Evolutionary conservation across 2,329 filamentous ascomycete genomes (phyloP), one percentile per base, ranked within the genome.

Genomic region (Myriosclerotinia scirpicola): DNA sequence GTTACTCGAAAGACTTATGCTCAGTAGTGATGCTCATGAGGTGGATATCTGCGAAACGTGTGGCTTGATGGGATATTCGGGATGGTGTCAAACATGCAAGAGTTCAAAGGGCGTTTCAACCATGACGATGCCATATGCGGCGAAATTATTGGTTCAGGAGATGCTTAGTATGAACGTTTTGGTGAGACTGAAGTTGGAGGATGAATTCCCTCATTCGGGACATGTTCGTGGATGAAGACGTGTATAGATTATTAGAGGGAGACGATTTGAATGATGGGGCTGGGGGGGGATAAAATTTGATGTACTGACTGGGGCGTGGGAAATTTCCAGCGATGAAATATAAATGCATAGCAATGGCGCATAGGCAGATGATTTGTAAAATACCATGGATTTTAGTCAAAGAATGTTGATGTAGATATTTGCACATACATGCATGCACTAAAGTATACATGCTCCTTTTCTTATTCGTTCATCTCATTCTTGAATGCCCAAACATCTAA

Each of bases 81-180:
- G 93, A 38, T 98, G 92, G 86, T 99, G 95, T 77, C 91, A 96
- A 80, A 93, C 91, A 5, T 99, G 95, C 80, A 88, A 92, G 81
- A 92, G 88, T 72, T 93, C 91, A 50, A 86, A 90, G 67, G 88
- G 90, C 40, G 92, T 99, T 36, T 90, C 92, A 20, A 90, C 90
- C 78, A 97, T 99, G 90, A 94, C 90, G 44, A 96, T 99, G 85
- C 95, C 95, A 44, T 99, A 99, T 79, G 95, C 95, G 22, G 95
- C 95, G 0, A 98, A 99, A 84, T 80, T 99, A 76, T 81, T 99
- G 66, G 92, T 98, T 59, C 95, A 99, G 81, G 95, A 99, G 80
- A 80, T 99, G 75, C 89, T 96, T 76, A 96, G 92, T 78, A 99
- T 99, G 95, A 99, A 99, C 78, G 92, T 99, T n/a, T 91, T 93